phyloP scores from a whole-genome alignment of 2,329 filamentous ascomycete genomes.

The Coniosporium tulheliwenetii region DNA sequence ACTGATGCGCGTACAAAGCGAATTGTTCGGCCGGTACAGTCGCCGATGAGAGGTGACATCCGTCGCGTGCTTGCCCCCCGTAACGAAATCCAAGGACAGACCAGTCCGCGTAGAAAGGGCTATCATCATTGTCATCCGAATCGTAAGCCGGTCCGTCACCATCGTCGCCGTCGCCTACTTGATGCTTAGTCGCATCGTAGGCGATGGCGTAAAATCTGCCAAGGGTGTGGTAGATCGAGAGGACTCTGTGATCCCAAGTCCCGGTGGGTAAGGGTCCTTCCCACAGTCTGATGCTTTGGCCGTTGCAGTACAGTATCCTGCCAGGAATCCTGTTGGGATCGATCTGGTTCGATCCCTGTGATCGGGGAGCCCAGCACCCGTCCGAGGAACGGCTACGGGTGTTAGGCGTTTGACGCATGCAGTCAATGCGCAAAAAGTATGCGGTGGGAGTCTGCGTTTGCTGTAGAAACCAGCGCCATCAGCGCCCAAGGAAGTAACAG shows the following conservation, averaged over 20 bases:
- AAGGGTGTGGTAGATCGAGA: slow-evolving; percentile 6
- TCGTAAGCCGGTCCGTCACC: too few relatives aligned
- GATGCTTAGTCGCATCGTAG: slow-evolving; percentile 4
- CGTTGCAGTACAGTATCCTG: neutral
- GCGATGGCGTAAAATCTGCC: slow-evolving; percentile 3
- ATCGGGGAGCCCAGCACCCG: neutral
- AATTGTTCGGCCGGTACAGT: too few relatives aligned
- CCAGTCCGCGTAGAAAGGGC: too few relatives aligned
- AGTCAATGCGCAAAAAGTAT: neutral
- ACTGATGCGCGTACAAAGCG: too few relatives aligned
- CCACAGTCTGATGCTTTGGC: neutral
- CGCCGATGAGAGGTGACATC: too few relatives aligned
- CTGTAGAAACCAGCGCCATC: too few relatives aligned
- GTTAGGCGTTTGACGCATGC: neutral
- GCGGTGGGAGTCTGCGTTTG: too few relatives aligned
- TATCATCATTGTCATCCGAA: too few relatives aligned
- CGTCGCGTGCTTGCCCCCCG: too few relatives aligned
- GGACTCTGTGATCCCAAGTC: neutral
- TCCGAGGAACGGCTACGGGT: neutral
- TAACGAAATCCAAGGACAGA: too few relatives aligned
- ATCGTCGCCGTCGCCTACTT: slow-evolving; percentile 5
- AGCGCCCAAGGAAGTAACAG: too few relatives aligned
- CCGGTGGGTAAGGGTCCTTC: neutral
- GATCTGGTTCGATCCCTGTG: neutral
- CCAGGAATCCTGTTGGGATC: neutral